phyloP scores from a whole-genome alignment of 768 basidiomycete genomes.

The Hypsizygus marmoreus region DNA sequence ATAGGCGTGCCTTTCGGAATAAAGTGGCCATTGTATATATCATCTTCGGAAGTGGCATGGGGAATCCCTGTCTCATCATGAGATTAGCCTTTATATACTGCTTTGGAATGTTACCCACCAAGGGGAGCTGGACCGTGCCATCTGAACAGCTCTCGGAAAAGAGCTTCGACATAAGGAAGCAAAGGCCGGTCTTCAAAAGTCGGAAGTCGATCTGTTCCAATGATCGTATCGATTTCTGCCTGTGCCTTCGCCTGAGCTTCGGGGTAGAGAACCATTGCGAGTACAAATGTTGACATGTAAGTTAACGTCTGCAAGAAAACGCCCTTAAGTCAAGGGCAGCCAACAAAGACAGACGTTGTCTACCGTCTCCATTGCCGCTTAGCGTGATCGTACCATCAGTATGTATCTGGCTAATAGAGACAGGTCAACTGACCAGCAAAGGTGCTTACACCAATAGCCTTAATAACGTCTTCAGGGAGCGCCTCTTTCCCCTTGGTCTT shows the following conservation, averaged over 20 bases:
- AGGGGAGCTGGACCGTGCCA: slow-evolving; percentile 4
- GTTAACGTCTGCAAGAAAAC: neutral
- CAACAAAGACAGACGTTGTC: too few relatives aligned
- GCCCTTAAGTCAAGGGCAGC: too few relatives aligned
- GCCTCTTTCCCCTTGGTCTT: slow-evolving; percentile 6
- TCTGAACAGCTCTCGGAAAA: slow-evolving; percentile 11
- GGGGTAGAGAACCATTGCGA: slow-evolving; percentile 13
- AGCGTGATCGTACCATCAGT: neutral
- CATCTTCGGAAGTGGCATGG: slow-evolving; percentile 7
- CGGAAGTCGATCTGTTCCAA: slow-evolving; percentile 24
- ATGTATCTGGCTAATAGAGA: neutral
- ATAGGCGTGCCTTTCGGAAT: slow-evolving; percentile 1
- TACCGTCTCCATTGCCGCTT: slow-evolving; percentile 11
- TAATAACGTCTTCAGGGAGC: slow-evolving; percentile 7
- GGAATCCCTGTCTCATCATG: slow-evolving; percentile 1
- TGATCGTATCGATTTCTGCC: slow-evolving; percentile 9
- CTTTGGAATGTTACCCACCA: neutral
- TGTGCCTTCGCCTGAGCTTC: slow-evolving; percentile 10
- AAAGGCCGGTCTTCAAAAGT: slow-evolving; percentile 14
- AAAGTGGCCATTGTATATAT: slow-evolving; percentile 7
- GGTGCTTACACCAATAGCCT: slow-evolving; percentile 9
- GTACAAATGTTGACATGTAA: slow-evolving; percentile 2
- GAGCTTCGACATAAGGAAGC: slow-evolving; percentile 21
- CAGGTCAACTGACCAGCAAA: slow-evolving; percentile 5
- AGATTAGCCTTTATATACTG: neutral